phyloP scores from a whole-genome alignment of 805 yeast genomes.

The Myxozyma lipomycoides region DNA sequence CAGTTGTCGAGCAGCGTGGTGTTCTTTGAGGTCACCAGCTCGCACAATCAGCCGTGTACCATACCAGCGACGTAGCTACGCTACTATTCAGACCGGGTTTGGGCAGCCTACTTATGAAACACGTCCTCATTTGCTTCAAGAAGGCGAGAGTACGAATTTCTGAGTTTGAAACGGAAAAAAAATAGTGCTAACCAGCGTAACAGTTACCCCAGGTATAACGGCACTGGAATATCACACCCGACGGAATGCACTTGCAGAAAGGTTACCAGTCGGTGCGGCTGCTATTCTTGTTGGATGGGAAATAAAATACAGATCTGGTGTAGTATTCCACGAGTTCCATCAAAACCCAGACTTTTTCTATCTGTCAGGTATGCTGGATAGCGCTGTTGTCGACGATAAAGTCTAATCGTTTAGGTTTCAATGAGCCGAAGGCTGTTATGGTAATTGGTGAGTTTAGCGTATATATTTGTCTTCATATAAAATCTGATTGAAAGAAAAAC shows the following conservation, averaged over 20 bases:
- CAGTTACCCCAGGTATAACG: slow-evolving; percentile 77
- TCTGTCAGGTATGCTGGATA: slow-evolving; percentile 72
- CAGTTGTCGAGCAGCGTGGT: no score
- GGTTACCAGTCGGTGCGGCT: slow-evolving; percentile 58
- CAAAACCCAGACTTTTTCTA: slow-evolving; percentile 87
- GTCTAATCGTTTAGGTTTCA: slow-evolving; percentile 20
- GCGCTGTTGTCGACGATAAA: no score
- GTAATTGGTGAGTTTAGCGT: slow-evolving; percentile 47
- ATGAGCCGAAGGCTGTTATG: slow-evolving; percentile 29
- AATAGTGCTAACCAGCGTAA: background rate
- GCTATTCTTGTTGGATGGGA: slow-evolving; percentile 72
- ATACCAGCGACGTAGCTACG: no score
- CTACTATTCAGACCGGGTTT: slow-evolving; percentile 13
- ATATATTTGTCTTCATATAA: no score
- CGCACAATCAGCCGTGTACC: no score
- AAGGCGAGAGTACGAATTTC: slow-evolving; percentile 51
- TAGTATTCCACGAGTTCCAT: slow-evolving; percentile 87
- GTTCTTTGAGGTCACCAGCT: no score
- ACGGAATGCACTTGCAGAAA: slow-evolving; percentile 53
- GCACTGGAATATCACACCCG: slow-evolving; percentile 78
- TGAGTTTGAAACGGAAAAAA: background rate
- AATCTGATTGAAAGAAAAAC: slow-evolving; percentile 40
- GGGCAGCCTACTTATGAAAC: slow-evolving; percentile 91
- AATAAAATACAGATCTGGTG: slow-evolving; percentile 77
- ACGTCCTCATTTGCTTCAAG: slow-evolving; percentile 64